Evolutionary conservation across 179 eudicot species (phyloP).

Genomic region (Dionaea muscipula): DNA sequence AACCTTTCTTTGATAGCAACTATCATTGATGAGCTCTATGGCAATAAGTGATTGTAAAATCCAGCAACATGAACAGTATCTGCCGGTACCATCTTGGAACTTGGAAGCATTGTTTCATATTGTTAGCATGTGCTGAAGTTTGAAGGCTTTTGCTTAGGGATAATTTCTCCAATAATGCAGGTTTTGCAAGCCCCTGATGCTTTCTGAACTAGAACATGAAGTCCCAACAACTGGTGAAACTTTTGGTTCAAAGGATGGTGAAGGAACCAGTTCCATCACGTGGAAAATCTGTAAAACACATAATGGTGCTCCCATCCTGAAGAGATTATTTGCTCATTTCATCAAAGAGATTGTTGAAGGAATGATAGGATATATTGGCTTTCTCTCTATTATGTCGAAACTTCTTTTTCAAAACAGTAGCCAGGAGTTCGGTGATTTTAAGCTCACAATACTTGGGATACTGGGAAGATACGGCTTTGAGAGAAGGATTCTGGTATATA

Average conservation of each 20-base stretch:
- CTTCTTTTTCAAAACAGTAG: slow-evolving; percentile 73
- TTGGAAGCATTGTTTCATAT: too few species aligned
- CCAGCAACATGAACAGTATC: too few species aligned
- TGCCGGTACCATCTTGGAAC: too few species aligned
- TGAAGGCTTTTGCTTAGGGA: too few species aligned
- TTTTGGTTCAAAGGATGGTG: slow-evolving; percentile 21
- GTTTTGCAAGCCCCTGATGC: slow-evolving; percentile 67
- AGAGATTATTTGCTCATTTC: slow-evolving; percentile 57
- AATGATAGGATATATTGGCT: slow-evolving; percentile 84
- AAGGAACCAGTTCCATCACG: slow-evolving; percentile 21
- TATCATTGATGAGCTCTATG: background rate
- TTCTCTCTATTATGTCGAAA: slow-evolving; percentile 73
- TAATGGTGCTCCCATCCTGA: slow-evolving; percentile 44
- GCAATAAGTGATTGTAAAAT: background rate
- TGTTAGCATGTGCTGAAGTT: too few species aligned
- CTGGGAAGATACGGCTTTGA: slow-evolving; percentile 90
- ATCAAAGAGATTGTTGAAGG: slow-evolving; percentile 89
- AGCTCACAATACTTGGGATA: slow-evolving; percentile 83
- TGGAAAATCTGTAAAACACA: slow-evolving; percentile 48
- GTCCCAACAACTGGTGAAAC: slow-evolving; percentile 19
- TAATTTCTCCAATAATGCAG: slow-evolving; percentile 29
- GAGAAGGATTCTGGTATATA: slow-evolving; percentile 70
- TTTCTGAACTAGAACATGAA: slow-evolving; percentile 24
- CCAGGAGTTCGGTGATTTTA: slow-evolving; percentile 97
- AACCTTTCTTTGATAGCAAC: background rate